Evolutionary conservation across 106 monocot genomes (phyloP).

Genomic region (Iris macrosiphon): DNA sequence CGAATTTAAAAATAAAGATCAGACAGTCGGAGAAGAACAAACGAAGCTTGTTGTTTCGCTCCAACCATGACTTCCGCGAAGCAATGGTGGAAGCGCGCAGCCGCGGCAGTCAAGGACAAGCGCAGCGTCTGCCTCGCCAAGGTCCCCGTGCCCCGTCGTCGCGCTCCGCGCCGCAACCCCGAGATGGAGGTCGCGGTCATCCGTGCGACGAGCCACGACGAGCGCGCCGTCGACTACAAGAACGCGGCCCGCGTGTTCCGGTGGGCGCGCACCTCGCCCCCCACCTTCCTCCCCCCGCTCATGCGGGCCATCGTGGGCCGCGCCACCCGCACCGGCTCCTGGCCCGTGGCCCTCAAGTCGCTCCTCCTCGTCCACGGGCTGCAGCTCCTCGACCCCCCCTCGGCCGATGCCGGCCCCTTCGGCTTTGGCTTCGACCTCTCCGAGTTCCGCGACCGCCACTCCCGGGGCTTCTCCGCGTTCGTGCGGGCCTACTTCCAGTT

Average conservation of each 20-base stretch:
- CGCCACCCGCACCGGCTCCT: slow-evolving; percentile 33
- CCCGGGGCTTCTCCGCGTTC: slow-evolving; percentile 39
- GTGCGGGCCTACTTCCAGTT: slow-evolving; percentile 60
- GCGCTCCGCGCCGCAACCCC: slow-evolving; percentile 1
- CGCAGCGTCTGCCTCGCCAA: slow-evolving; percentile 31
- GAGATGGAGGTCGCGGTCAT: slow-evolving; percentile 49
- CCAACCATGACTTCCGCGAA: slow-evolving; percentile 25
- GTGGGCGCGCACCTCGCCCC: slow-evolving; percentile 34
- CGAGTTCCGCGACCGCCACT: slow-evolving; percentile 38
- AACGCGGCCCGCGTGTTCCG: slow-evolving; percentile 44
- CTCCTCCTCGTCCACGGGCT: slow-evolving; percentile 56
- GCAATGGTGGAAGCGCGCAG: slow-evolving; percentile 47
- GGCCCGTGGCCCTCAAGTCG: slow-evolving; percentile 66
- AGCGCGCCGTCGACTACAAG: slow-evolving; percentile 37
- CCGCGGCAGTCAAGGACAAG: slow-evolving; percentile 30
- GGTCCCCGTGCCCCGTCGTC: not conserved
- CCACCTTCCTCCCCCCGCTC: slow-evolving; percentile 22
- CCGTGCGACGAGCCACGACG: slow-evolving; percentile 73
- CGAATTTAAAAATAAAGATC: no score
- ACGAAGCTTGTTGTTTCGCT: no score
- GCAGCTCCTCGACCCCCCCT: slow-evolving; percentile 31
- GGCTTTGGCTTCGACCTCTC: slow-evolving; percentile 66
- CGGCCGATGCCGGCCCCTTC: not conserved
- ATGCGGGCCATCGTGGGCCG: slow-evolving; percentile 36
- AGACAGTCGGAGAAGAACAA: no score